These are phyloP conservation scores for Pichia sp. DNA, from an alignment of 1,139 yeast genomes.

Conservation along the genomic window DNA sequence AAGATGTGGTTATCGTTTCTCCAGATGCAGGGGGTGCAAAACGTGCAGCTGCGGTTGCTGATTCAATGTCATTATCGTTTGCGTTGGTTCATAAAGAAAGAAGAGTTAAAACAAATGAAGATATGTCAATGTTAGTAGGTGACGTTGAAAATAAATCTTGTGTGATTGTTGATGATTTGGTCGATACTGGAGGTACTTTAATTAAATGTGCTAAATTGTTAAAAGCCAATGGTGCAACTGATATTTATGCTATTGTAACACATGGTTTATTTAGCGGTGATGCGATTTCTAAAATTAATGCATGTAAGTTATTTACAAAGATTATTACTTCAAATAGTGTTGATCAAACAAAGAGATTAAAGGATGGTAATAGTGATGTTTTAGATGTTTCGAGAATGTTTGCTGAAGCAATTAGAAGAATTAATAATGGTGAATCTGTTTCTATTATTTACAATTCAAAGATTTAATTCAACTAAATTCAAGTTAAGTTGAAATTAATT, in stretches of 20 bases:
- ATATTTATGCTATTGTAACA: conserved; percentile 82
- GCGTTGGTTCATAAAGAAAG: conserved; percentile 96
- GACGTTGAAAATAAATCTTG: conserved; percentile 83
- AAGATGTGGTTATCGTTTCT: conserved; percentile 79
- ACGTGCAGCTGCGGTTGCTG: conserved; percentile 91
- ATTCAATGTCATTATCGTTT: conserved; percentile 78
- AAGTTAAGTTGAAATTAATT: too few relatives aligned
- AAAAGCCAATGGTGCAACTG: conserved; percentile 86
- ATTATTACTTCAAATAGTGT: conserved; percentile 89
- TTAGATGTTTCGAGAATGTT: conserved; percentile 82
- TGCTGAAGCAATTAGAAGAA: conserved; percentile 92
- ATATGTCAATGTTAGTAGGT: conserved; percentile 69
- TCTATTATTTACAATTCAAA: conserved; percentile 90
- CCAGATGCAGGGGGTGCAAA: conserved; percentile 99
- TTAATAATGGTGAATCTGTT: conserved; percentile 94
- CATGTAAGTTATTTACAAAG: conserved; percentile 65
- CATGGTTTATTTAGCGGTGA: conserved; percentile 94
- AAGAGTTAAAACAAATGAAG: conserved; percentile 40
- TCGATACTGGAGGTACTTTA: conserved; percentile 89
- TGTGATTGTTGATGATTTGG: conserved; percentile 84
- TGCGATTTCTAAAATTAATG: conserved; percentile 66
- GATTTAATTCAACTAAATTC: conserved; percentile 39
- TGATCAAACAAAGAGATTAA: conserved; percentile 66
- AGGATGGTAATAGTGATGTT: conserved; percentile 60
- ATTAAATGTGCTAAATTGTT: conserved; percentile 86